These are phyloP conservation scores for Calonectria crousiana DNA, from an alignment of 2,329 filamentous ascomycete genomes.

Conservation along the genomic window DNA sequence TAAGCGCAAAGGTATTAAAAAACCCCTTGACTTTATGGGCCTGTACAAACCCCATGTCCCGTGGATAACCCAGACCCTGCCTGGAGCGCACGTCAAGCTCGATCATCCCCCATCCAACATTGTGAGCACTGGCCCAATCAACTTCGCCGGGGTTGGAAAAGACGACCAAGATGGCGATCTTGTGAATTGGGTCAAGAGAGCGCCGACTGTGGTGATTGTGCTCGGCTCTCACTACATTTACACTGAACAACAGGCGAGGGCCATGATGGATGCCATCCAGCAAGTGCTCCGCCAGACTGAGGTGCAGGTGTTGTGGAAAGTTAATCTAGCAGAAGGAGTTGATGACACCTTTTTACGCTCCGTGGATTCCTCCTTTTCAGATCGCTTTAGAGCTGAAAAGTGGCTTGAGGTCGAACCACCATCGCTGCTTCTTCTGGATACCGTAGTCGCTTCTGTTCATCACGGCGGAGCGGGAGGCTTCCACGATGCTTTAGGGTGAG, in stretches of 20 bases:
- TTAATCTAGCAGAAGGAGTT: slow-evolving; percentile 26
- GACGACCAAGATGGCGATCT: background rate
- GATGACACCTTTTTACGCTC: slow-evolving; percentile 21
- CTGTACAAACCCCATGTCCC: background rate
- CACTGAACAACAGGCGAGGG: background rate
- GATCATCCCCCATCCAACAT: background rate
- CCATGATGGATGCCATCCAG: background rate
- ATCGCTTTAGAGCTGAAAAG: slow-evolving; percentile 24
- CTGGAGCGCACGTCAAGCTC: background rate
- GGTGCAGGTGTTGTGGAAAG: slow-evolving; percentile 50
- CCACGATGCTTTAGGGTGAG: slow-evolving; percentile 36
- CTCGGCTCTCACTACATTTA: slow-evolving; percentile 10
- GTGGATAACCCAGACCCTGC: slow-evolving; percentile 5
- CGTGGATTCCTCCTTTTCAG: slow-evolving; percentile 18
- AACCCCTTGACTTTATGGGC: background rate
- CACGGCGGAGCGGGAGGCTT: slow-evolving; percentile 38
- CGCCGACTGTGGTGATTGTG: background rate
- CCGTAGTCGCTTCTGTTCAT: slow-evolving; percentile 34
- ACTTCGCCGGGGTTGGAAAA: background rate
- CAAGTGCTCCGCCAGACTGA: slow-evolving; percentile 17
- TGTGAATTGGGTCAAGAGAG: background rate
- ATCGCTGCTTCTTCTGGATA: slow-evolving; percentile 48
- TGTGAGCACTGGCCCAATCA: background rate
- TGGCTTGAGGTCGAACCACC: slow-evolving; percentile 48
- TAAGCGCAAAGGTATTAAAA: background rate